Evolutionary conservation across 139 green algal species (phyloP), one percentile per base, ranked within the genome.

Genomic region (Chlorella sp.): DNA sequence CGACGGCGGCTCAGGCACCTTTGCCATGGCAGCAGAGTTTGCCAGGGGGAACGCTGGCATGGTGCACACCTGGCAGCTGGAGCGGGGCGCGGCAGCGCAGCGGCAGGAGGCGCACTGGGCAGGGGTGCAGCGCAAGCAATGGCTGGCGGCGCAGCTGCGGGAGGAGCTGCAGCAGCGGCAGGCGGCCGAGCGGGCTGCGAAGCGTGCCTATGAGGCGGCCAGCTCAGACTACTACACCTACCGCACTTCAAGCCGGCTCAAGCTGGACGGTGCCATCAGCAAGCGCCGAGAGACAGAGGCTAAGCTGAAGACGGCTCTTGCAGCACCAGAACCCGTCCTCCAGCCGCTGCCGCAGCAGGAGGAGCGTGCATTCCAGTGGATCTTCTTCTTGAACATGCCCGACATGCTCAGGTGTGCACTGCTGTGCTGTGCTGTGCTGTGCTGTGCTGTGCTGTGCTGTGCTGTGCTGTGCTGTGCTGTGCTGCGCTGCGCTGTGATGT

Each of bases 361-460:
- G 32, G 11, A 14, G 24, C 18, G 15, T 1, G 92, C 92, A 0
- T 64, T 53, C 18, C 30, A 30, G n/a, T 94, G 92, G 93, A 86
- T 95, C 15, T 95, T 95, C 86, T 94, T 94, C 86, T 77, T 95
- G 71, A 79, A 94, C 90, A 95, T 93, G 92, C 92, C 91, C 18
- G 48, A 86, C 0, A 57, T 92, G 61, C 79, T 95, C 71, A 86
- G 84, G 84, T 88, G 64, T 24, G 64, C 22, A 3, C 11, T 57
- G 48, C 48, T 57, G 48, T 9, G 48, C 48, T 57, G 48, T 57
- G 48, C 48, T 9, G 7, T 57, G 48, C 48, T 9, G 48, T 57
- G 48, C 48, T 57, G 48, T 9, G 9, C 48, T 57, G 48, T 9
- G 48, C 48, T 57, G 9, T 57, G 48, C 48, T 9, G 9, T 57